Conservation (phyloP, 1,284 basidiomycete species). For the Fomitopsis pinicola region DNA sequence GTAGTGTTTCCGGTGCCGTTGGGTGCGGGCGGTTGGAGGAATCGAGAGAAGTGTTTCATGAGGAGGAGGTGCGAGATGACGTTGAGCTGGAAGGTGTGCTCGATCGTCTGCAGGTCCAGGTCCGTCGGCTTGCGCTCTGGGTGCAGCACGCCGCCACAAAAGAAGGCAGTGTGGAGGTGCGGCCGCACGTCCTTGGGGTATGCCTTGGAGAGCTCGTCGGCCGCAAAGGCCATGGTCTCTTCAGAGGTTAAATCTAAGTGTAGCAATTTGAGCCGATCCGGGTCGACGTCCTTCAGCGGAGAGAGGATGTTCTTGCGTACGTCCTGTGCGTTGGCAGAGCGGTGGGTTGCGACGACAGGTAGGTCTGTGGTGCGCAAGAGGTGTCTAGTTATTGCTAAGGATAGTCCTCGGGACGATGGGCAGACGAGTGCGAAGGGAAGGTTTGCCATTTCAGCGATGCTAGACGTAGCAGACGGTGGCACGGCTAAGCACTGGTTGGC, state of each 20-base stretch:
- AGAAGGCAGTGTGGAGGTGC: conserved; percentile 51
- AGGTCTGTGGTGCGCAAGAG: conserved; percentile 45
- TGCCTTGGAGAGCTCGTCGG: conserved; percentile 33
- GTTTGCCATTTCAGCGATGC: background rate
- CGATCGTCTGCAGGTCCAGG: conserved; percentile 40
- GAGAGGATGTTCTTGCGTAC: conserved; percentile 41
- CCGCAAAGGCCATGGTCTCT: conserved; percentile 44
- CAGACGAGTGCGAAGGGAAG: conserved; percentile 30
- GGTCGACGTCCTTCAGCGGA: conserved; percentile 38
- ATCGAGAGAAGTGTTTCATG: conserved; percentile 59
- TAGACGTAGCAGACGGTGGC: too few relatives aligned
- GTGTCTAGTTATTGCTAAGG: conserved; percentile 52
- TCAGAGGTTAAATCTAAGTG: conserved; percentile 49
- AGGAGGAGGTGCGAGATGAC: conserved; percentile 57
- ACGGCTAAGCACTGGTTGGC: too few relatives aligned
- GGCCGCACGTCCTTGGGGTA: conserved; percentile 30
- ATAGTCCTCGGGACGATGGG: conserved; percentile 46
- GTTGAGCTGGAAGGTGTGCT: conserved; percentile 52
- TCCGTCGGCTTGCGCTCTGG: conserved; percentile 56
- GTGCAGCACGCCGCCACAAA: conserved; percentile 52
- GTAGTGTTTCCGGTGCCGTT: background rate
- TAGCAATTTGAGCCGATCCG: conserved; percentile 42
- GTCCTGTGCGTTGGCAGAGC: conserved; percentile 31
- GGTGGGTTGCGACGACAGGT: conserved; percentile 53
- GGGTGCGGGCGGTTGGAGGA: conserved; percentile 36